Evolutionary conservation across 73 alveolate species (phyloP), one percentile per base, ranked within the genome.

Genomic region (Uronychia binucleata): DNA sequence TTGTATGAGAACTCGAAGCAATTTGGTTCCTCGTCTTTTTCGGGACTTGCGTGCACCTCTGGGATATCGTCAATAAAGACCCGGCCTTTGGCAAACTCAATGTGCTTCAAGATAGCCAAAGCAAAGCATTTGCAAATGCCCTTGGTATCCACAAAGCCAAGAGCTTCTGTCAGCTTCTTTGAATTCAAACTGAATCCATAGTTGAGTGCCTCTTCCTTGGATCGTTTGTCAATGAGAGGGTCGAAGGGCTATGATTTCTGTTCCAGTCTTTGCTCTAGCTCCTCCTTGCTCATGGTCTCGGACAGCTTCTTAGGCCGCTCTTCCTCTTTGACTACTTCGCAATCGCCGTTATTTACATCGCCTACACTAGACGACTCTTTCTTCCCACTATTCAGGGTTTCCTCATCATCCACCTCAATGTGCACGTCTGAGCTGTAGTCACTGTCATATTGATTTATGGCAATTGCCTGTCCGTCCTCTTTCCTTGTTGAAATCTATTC

Each of bases 91-190:
- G 94, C 75, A 75, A 83, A 88, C 26, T 82, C 88, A 29, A 88
- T 88, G 59, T 88, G 94, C 31, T 83, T 82, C 83, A 88, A 79
- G 29, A 88, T 46, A 26, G 94, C 94, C 57, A 77, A 33, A 26
- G 94, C 90, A 0, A 88, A 46, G 32, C 94, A 88, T n/a, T 75
- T 82, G 83, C 90, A 88, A 1, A 88, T 83, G 30, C 46, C 77
- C 58, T 82, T 77, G 0, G 78, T 28, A 30, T 81, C 90, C 25
- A 88, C 83, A 30, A 80, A 83, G 25, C 90, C 90, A 28, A 81
- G 59, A 1, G 93, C 93, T 57, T 78, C 74, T 28, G 87, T 87
- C 46, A 87, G 86, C 60, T 87, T 28, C 58, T 87, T 87, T 30
- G 93, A 87, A 30, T 87, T 74, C 0, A 87, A 27, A 80, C 89